These are phyloP conservation scores for Lasiosphaeriaceae sp. DNA, from an alignment of 495 filamentous ascomycete species.

Conservation along the genomic window DNA sequence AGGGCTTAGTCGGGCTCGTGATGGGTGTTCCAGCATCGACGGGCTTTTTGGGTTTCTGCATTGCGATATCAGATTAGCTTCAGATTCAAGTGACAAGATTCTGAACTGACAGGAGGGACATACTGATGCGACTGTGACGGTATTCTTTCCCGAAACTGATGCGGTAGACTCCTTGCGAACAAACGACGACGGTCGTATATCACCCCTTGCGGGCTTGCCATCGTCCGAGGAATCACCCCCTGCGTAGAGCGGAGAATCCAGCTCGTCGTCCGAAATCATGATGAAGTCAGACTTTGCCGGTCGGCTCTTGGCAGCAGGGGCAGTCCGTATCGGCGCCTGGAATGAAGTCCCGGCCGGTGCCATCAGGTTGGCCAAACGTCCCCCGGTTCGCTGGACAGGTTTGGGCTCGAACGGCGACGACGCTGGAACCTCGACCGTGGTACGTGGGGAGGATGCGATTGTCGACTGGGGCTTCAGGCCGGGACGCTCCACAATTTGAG, in stretches of 20 bases:
- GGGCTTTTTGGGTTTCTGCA: constrained; percentile 1
- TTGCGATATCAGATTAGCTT: background rate
- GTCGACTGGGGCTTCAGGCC: constrained; percentile 5
- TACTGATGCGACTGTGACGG: background rate
- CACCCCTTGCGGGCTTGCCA: constrained; percentile 45
- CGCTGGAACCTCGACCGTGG: constrained; percentile 74
- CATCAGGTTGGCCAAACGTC: constrained; percentile 56
- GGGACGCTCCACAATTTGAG: constrained; percentile 54
- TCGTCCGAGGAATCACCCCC: constrained; percentile 39
- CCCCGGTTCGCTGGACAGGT: constrained; percentile 17
- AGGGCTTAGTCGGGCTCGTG: constrained; percentile 17
- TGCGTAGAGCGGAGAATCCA: constrained; percentile 33
- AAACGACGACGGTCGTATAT: constrained; percentile 71
- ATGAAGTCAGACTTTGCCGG: constrained; percentile 28
- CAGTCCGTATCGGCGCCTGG: constrained; percentile 41
- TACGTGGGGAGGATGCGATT: constrained; percentile 36
- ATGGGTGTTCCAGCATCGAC: constrained; percentile 14
- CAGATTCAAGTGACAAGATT: background rate
- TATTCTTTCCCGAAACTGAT: background rate
- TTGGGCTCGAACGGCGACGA: constrained; percentile 64
- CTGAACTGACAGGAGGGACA: background rate
- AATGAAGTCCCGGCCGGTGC: constrained; percentile 76
- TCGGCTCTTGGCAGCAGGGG: background rate
- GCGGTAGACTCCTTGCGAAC: constrained; percentile 21
- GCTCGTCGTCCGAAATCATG: constrained; percentile 43